Percentiles rank a stretch among this genome's conserved stretches.
Conservation (phyloP, 2,329 filamentous ascomycete genomes). For the Ophiostoma montium region DNA sequence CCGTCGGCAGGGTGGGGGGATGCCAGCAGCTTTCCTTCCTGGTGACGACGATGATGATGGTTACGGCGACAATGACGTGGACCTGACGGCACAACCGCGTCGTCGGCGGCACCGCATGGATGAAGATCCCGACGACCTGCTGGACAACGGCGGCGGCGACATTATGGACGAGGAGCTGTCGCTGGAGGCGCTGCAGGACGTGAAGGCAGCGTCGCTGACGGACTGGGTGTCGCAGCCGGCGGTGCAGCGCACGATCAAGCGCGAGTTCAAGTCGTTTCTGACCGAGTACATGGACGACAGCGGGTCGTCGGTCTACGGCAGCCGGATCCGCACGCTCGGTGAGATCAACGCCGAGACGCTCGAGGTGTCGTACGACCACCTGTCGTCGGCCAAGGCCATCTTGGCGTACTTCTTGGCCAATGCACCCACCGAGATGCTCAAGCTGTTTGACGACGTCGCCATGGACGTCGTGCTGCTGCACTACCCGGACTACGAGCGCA, state of each 20-base stretch:
- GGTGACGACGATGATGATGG: constrained; percentile 84
- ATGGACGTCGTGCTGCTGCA: constrained; percentile 93
- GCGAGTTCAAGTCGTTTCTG: constrained; percentile 94
- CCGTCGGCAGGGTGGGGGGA: constrained; percentile 44
- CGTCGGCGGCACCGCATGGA: constrained; percentile 83
- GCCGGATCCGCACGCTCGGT: constrained; percentile 86
- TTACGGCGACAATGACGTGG: constrained; percentile 51
- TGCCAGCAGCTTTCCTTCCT: constrained; percentile 60
- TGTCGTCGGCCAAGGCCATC: constrained; percentile 81
- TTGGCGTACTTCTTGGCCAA: constrained; percentile 94
- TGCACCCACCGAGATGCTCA: constrained; percentile 85
- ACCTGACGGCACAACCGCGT: constrained; percentile 73
- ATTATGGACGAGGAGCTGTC: constrained; percentile 94
- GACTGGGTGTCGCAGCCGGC: constrained; percentile 89
- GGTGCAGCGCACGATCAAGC: constrained; percentile 83
- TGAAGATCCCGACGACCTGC: constrained; percentile 83
- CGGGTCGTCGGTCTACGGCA: constrained; percentile 86
- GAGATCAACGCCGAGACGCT: constrained; percentile 93
- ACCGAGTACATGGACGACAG: constrained; percentile 89
- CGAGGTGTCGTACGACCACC: constrained; percentile 89
- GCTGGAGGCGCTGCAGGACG: constrained; percentile 77
- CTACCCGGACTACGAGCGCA: constrained; percentile 94
- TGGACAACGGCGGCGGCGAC: constrained; percentile 77
- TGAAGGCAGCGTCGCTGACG: constrained; percentile 83
- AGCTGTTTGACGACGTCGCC: constrained; percentile 90